Evolutionary conservation across 768 basidiomycete genomes (phyloP).

Genomic region (Symmetrospora coprosmae): DNA sequence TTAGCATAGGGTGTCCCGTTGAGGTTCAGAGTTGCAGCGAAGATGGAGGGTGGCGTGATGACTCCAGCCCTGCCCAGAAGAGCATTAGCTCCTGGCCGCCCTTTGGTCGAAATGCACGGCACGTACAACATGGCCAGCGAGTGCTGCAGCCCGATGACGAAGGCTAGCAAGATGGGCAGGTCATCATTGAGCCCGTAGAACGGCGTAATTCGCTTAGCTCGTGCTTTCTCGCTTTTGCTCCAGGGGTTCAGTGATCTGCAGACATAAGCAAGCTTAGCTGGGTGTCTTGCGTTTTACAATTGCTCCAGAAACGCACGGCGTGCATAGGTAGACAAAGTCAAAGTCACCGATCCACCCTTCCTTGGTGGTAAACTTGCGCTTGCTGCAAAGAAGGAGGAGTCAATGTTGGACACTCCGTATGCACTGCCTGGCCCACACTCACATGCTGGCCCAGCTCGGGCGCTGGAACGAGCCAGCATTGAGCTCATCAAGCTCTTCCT

Average conservation of each 20-base stretch:
- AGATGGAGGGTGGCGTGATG: conserved; percentile 71
- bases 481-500: neutral
- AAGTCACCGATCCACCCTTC: conserved; percentile 65
- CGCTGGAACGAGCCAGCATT: neutral
- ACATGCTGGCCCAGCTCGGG: neutral
- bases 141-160: conserved; percentile 48
- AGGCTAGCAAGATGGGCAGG: conserved; percentile 57
- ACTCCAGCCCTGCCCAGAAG: no score
- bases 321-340: conserved; percentile 50
- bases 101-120: conserved; percentile 58
- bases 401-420: neutral
- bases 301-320: neutral
- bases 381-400: neutral
- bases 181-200: conserved; percentile 63
- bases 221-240: conserved; percentile 36
- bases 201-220: conserved; percentile 43
- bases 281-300: neutral
- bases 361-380: conserved; percentile 42
- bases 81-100: neutral
- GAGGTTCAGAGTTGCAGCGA: conserved; percentile 55
- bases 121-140: conserved; percentile 41
- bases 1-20: neutral
- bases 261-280: conserved; percentile 36
- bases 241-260: conserved; percentile 58
- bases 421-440: neutral